Conservation (phyloP, 176 grass and related monocot species). For the Alopecurus myosuroides region DNA sequence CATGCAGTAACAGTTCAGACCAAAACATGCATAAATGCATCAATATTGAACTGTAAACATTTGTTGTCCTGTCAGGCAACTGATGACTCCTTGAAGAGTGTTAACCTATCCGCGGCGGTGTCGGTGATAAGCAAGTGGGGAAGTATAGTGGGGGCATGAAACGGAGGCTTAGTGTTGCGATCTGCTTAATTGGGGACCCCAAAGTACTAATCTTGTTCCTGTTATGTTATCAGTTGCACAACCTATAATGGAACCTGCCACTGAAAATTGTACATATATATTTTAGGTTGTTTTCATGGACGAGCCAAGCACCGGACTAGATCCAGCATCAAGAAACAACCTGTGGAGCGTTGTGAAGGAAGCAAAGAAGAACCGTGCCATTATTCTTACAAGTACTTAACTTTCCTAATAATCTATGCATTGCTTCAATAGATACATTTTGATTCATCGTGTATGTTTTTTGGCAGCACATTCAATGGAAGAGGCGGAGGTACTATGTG, state of each 20-base stretch:
- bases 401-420: constrained; percentile 2
- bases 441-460: not conserved
- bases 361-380: constrained; percentile 73
- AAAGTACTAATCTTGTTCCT: constrained; percentile 38
- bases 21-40: not conserved
- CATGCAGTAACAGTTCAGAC: not conserved
- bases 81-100: constrained; percentile 71
- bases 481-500: constrained; percentile 67
- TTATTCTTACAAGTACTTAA: constrained; percentile 82
- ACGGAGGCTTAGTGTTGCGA: constrained; percentile 76
- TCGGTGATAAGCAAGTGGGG: constrained; percentile 73
- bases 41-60: not conserved
- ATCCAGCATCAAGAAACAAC: constrained; percentile 82
- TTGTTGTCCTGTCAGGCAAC: constrained; percentile 51
- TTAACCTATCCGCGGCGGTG: constrained; percentile 58
- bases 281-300: constrained; percentile 93
- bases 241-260: not conserved
- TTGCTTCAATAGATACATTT: not conserved
- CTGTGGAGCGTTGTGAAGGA: constrained; percentile 77
- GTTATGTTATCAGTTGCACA: not conserved
- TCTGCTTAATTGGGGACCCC: constrained; percentile 71
- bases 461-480: constrained; percentile 78
- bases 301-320: constrained; percentile 84
- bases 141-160: constrained; percentile 94
- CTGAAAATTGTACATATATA: not conserved